A percentile compares a stretch with the other conserved stretches of the same genome.
phyloP scores from a whole-genome alignment of 768 basidiomycete genomes.

The Suillus bovinus region DNA sequence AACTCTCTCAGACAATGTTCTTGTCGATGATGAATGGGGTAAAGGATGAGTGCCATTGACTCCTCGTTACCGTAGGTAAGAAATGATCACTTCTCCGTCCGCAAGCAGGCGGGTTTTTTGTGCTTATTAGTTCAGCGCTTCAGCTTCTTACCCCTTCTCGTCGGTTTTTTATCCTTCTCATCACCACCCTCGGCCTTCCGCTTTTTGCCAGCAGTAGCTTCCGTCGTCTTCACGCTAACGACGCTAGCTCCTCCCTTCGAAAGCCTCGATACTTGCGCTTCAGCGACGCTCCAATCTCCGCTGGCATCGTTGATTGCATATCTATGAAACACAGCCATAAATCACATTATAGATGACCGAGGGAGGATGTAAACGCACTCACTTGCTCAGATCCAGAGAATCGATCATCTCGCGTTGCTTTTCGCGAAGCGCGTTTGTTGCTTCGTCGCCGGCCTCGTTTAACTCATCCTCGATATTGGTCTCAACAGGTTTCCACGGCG shows the following conservation, averaged over 20 bases:
- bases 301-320: constrained; percentile 72
- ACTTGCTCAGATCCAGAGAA: constrained; percentile 86
- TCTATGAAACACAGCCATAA: constrained; percentile 36
- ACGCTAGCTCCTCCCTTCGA: constrained; percentile 59
- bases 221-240: constrained; percentile 66
- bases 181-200: constrained; percentile 52
- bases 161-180: constrained; percentile 48
- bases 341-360: constrained; percentile 18
- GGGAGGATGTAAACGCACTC: constrained; percentile 35
- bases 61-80: too few relatives aligned
- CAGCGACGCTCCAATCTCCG: constrained; percentile 75
- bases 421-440: constrained; percentile 52
- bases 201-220: constrained; percentile 47
- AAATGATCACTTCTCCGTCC: too few relatives aligned
- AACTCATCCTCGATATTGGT: constrained; percentile 64
- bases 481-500: constrained; percentile 46
- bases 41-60: too few relatives aligned
- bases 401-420: constrained; percentile 88
- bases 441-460: constrained; percentile 74
- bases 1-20: too few relatives aligned
- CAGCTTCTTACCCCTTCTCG: constrained; percentile 45
- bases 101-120: too few relatives aligned
- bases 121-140: constrained; percentile 26
- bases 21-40: too few relatives aligned
- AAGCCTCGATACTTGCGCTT: constrained; percentile 64